Base-by-base conservation (phyloP, 2,329 filamentous ascomycete species). In the Arthrobotrys pseudoclavata region DNA sequence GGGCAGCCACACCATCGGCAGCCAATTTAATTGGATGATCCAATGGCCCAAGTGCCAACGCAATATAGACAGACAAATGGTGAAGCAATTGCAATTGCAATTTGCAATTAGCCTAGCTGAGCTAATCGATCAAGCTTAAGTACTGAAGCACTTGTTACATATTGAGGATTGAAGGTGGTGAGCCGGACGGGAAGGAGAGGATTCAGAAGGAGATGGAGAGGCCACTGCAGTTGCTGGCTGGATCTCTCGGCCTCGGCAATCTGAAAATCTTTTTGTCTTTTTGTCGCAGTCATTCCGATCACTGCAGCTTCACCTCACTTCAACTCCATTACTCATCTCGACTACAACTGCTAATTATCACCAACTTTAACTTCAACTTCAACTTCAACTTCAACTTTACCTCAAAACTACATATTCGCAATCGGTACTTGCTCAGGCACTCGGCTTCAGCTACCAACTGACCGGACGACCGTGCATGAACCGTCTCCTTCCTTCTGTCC, bases 401-500 rank as follows among this genome's bases (percentile, higher is more conserved):
- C n/a, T 15, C n/a, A 12, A 9, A 34, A 34, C 12, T 9, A 34
- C 7, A 34, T 34, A 2, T 34, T 22, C 52, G 40, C 13, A n/a
- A 15, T 40, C 37, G 13, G 13, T 3, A 9, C 37, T 40, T 40
- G 15, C 37, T 15, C 37, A n/a, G 12, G 37, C 12, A 15, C 31
- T 18, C 34, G 12, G 12, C 31, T 26, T 42, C 34, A 42, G 20
- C 20, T 29, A 45, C 37, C 13, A 18, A 22, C 13, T 7, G 22
- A 31, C 13, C 42, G 60, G 40, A 24, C 40, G 57, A n/a, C 37
- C n/a, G 37, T 53, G 66, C 50, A 69, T 69, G 66, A 57, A n/a
- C 40, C 66, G 66, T 10, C 50, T 62, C 26, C 55, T 60, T 50
- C 53, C 70, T 47, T 67, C 47, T 40, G 57, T 55, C 68, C 55